Conservation (phyloP, 176 grass and related monocot species). For the Hsuehochloa calcarea region DNA sequence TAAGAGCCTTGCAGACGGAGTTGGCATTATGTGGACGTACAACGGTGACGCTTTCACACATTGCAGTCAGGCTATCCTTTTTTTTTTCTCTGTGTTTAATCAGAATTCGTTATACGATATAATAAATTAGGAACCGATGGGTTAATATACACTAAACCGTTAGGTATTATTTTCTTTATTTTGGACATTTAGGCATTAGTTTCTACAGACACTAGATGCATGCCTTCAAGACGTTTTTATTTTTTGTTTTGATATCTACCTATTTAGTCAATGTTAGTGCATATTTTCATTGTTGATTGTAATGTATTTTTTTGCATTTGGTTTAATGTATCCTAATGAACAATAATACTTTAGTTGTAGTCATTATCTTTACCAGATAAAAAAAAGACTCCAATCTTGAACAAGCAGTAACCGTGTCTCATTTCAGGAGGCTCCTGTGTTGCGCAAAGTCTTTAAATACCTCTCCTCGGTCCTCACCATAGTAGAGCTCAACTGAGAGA, state of each 20-base stretch:
- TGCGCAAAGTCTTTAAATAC: slow-evolving; percentile 41
- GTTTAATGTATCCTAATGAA: background rate
- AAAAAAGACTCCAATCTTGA: background rate
- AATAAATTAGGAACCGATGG: background rate
- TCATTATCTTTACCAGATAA: background rate
- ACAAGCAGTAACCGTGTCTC: background rate
- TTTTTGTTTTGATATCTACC: background rate
- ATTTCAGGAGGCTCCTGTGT: background rate
- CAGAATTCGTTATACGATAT: background rate
- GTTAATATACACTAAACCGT: background rate
- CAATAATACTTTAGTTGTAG: background rate
- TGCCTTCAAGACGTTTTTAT: background rate
- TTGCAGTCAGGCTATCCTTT: background rate
- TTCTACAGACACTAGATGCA: background rate
- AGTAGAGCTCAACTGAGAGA: background rate
- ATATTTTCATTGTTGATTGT: background rate
- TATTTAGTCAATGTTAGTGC: background rate
- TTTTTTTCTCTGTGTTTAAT: background rate
- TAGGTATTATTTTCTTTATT: background rate
- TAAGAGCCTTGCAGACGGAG: background rate
- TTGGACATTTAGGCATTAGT: background rate
- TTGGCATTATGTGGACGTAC: slow-evolving; percentile 19
- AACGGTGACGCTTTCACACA: background rate
- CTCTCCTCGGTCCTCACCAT: background rate
- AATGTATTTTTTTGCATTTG: too few relatives aligned